phyloP scores from a whole-genome alignment of 257 asterid species.

The Gentiana straminea region DNA sequence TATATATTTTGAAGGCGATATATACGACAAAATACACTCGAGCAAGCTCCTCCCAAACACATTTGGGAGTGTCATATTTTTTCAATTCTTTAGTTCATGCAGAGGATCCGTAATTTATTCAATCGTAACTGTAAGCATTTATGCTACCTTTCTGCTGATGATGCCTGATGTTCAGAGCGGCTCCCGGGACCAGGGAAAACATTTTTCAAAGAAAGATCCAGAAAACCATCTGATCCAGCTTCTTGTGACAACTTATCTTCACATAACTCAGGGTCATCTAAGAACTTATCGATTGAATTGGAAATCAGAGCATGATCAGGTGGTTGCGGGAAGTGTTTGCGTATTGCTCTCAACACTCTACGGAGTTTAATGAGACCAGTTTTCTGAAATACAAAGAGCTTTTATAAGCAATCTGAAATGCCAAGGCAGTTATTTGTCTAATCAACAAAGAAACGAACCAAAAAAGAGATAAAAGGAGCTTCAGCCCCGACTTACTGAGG shows the following conservation, averaged over 20 bases:
- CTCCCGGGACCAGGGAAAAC: conserved; percentile 52
- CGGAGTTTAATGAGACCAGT: conserved; percentile 82
- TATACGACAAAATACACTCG: no score
- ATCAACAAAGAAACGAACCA: conserved; percentile 4
- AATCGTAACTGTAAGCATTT: neutral
- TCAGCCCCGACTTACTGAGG: conserved; percentile 57
- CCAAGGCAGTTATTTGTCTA: neutral
- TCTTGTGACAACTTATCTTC: conserved; percentile 80
- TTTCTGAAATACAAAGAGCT: conserved; percentile 34
- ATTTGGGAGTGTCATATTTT: neutral
- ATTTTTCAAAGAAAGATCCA: conserved; percentile 49
- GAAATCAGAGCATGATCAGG: conserved; percentile 71
- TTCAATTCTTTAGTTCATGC: conserved; percentile 13
- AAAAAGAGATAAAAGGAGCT: conserved; percentile 7
- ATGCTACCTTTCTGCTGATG: conserved; percentile 48
- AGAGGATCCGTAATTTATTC: conserved; percentile 8
- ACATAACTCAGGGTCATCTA: conserved; percentile 76
- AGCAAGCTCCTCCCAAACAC: neutral
- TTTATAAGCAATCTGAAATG: neutral
- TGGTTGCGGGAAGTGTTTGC: conserved; percentile 87
- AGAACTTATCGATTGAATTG: conserved; percentile 84
- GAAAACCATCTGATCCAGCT: conserved; percentile 74
- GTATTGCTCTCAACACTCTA: conserved; percentile 85
- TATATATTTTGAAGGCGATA: conserved; percentile 4
- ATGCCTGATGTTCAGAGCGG: conserved; percentile 35